Evolutionary conservation across 2,329 filamentous ascomycete genomes (phyloP), one percentile per base, ranked within the genome.

Genomic region (Nigrograna mackinnonii): DNA sequence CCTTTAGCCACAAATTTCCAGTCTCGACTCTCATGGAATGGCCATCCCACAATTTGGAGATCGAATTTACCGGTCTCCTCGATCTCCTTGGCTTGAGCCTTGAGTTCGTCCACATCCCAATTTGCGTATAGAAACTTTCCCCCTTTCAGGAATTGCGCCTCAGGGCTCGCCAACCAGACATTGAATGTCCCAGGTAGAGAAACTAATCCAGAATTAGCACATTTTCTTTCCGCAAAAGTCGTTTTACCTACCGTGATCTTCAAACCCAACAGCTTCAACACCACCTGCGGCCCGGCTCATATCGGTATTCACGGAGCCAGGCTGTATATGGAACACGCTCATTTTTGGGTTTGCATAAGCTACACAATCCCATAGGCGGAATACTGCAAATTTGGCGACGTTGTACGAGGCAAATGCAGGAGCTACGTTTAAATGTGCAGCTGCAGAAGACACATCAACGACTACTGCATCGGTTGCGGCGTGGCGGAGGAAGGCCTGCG

Each of bases 231-330:
- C 16, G 7, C 9, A 16, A 33, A 33, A 16, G 16, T 11, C 7
- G 7, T 12, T 33, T 18, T 22, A 18, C 55, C 60, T 52, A 62
- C 62, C 55, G 28, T 63, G 39, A 47, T 66, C n/a, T n/a, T n/a
- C n/a, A n/a, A n/a, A n/a, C n/a, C n/a, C 62, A 44, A 54, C 44
- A 11, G 51, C 49, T 3, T 52, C 58, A 6, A 54, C 17, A 1
- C 57, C 55, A 6, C 52, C 39, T 39, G 56, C 54, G 28, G 37
- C 53, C 24, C 24, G 9, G 36, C 52, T 57, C 59, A 72, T 67
- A 4, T 66, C 71, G 0, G 69, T 74, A 4, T 55, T 59, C 4
- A 75, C 54, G 2, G 71, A 57, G 1, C 73, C 74, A 2, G 74
- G 73, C 5, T 76, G 73, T 3, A 73, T 52, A 34, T 58, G 60